phyloP scores from a whole-genome alignment of 148 eudicot genomes.

The Pharnaceum exiguum region DNA sequence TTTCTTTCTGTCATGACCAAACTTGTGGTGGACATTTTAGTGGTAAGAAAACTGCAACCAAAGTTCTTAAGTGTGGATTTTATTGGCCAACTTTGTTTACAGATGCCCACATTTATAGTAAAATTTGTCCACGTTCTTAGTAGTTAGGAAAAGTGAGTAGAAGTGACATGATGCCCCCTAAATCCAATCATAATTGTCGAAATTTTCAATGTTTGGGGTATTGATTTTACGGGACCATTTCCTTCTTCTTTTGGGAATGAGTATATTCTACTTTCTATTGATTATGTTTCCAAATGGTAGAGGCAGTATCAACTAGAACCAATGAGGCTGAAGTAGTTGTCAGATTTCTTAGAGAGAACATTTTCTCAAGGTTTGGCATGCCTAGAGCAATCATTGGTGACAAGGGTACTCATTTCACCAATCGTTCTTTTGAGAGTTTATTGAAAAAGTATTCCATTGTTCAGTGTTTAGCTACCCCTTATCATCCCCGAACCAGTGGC shows the following conservation, averaged over 20 bases:
- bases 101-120: no score
- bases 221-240: background rate
- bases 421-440: background rate
- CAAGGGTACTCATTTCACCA: background rate
- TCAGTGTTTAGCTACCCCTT: background rate
- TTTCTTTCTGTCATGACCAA: background rate
- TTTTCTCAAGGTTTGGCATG: background rate
- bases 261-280: background rate
- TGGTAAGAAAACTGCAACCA: background rate
- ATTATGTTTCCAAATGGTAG: no score
- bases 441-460: background rate
- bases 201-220: no score
- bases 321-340: background rate
- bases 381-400: background rate
- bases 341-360: background rate
- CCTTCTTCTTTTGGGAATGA: background rate
- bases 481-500: background rate
- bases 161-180: no score
- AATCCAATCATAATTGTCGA: no score
- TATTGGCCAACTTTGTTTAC: background rate
- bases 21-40: constrained; percentile 3
- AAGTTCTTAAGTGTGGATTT: background rate
- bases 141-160: no score
- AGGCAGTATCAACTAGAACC: background rate
- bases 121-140: no score